phyloP scores from a whole-genome alignment of 1,284 basidiomycete genomes.

The Cryptococcus floricola region DNA sequence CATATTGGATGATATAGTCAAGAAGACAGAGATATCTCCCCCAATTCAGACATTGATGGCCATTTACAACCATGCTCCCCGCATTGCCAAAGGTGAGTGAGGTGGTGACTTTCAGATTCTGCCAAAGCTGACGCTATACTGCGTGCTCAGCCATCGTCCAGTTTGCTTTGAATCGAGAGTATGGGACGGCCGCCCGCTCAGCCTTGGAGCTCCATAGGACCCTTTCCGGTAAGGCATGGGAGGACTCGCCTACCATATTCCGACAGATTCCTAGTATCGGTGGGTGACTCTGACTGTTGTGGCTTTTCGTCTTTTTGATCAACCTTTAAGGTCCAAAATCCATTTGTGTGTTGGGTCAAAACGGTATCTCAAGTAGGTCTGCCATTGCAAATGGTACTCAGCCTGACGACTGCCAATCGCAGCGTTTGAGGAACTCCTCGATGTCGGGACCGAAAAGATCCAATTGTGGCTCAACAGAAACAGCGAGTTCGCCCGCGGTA shows the following conservation, averaged over 20 bases:
- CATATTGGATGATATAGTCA: slow-evolving; percentile 25
- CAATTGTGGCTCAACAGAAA: slow-evolving; percentile 1
- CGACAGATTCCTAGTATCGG: slow-evolving; percentile 42
- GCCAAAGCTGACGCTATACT: background rate
- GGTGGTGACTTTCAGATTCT: background rate
- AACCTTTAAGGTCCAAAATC: slow-evolving; percentile 33
- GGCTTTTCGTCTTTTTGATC: background rate
- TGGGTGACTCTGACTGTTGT: background rate
- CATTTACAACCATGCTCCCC: slow-evolving; percentile 34
- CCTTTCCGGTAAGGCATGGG: slow-evolving; percentile 45
- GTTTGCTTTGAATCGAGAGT: slow-evolving; percentile 21
- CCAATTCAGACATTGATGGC: slow-evolving; percentile 24
- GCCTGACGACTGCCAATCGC: background rate
- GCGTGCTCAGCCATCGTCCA: slow-evolving; percentile 29
- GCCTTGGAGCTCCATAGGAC: slow-evolving; percentile 34
- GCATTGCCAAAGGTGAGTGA: slow-evolving; percentile 27
- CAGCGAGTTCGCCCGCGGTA: background rate
- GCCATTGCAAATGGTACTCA: background rate
- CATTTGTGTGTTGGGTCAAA: slow-evolving; percentile 24
- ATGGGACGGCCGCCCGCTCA: slow-evolving; percentile 23
- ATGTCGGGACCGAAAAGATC: background rate
- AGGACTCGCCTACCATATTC: slow-evolving; percentile 37
- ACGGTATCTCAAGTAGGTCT: slow-evolving; percentile 25
- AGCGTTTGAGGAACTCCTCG: slow-evolving; percentile 9
- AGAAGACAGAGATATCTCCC: slow-evolving; percentile 27